phyloP scores from a whole-genome alignment of 768 basidiomycete genomes.

The Tylopilus vinaceipallidus region DNA sequence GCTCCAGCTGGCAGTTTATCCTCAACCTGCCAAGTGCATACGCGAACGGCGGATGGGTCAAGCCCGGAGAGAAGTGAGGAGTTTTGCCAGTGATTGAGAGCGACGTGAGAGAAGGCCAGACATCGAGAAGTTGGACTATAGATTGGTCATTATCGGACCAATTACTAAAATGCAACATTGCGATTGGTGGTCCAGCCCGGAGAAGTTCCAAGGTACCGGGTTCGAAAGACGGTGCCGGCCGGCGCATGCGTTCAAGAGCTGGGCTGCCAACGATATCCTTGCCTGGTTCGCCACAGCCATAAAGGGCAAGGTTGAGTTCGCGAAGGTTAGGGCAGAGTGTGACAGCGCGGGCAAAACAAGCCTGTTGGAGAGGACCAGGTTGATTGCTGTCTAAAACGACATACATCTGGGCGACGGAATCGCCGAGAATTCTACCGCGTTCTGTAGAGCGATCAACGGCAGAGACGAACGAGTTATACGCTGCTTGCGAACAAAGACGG shows the following conservation, averaged over 20 bases:
- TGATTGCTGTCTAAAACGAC: conserved; percentile 69
- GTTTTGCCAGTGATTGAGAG: conserved; percentile 59
- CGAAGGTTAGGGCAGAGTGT: conserved; percentile 57
- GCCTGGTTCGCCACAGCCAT: conserved; percentile 53
- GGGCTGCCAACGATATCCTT: conserved; percentile 49
- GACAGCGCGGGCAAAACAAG: conserved; percentile 58
- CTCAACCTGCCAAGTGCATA: conserved; percentile 51
- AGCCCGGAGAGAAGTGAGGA: conserved; percentile 45
- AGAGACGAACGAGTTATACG: conserved; percentile 51
- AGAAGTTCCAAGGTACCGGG: conserved; percentile 50
- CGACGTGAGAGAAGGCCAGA: conserved; percentile 57
- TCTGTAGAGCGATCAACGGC: conserved; percentile 48
- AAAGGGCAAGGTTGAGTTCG: conserved; percentile 55
- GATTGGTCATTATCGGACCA: conserved; percentile 64
- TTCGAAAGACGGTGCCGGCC: conserved; percentile 54
- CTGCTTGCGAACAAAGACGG: conserved; percentile 49
- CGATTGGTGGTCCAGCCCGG: conserved; percentile 51
- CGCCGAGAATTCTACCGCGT: conserved; percentile 50
- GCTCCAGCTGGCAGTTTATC: conserved; percentile 64
- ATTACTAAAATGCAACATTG: conserved; percentile 60
- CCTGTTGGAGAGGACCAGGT: conserved; percentile 52
- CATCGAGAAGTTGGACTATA: conserved; percentile 58
- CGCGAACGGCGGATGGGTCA: conserved; percentile 40
- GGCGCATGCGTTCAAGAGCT: conserved; percentile 45
- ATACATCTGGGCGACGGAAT: conserved; percentile 52